These are phyloP conservation scores for Paecilomyces sp. DNA, from an alignment of 2,329 filamentous ascomycete genomes.

Conservation along the genomic window DNA sequence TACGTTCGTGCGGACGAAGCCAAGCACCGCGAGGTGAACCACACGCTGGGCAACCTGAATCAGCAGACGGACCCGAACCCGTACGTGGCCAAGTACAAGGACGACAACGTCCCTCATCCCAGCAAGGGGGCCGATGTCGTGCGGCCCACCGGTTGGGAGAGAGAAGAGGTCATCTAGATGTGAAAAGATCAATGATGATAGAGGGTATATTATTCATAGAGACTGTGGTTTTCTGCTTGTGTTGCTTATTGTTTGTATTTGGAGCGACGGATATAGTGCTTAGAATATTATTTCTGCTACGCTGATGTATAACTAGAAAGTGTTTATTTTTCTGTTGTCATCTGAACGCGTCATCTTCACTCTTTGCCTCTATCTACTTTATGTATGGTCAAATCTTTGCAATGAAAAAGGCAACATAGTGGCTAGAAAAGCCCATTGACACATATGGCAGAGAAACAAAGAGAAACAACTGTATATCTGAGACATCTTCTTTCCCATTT, in stretches of 20 bases:
- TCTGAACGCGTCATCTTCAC: not conserved
- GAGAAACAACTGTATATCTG: not conserved
- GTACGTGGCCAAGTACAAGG: constrained; percentile 76
- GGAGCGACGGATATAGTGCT: not conserved
- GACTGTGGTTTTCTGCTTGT: not conserved
- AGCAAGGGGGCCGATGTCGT: constrained; percentile 59
- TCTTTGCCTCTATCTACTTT: not conserved
- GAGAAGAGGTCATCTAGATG: constrained; percentile 63
- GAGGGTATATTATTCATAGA: not conserved
- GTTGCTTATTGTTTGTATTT: not conserved
- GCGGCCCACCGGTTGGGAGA: constrained; percentile 71
- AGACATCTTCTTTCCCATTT: too few species aligned
- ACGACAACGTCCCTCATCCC: constrained; percentile 59
- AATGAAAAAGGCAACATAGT: too few species aligned
- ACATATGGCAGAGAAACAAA: not conserved
- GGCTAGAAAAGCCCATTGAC: not conserved
- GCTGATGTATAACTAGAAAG: not conserved
- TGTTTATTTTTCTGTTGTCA: not conserved
- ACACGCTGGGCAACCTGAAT: constrained; percentile 83
- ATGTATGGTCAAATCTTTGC: too few species aligned
- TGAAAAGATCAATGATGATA: not conserved
- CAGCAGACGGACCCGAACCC: constrained; percentile 86
- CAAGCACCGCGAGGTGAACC: constrained; percentile 89
- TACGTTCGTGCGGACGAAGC: constrained; percentile 90
- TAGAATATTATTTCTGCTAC: not conserved